Evolutionary conservation across 495 filamentous ascomycete genomes (phyloP), one percentile per base, ranked within the genome.

Genomic region (Tuber magnatum): DNA sequence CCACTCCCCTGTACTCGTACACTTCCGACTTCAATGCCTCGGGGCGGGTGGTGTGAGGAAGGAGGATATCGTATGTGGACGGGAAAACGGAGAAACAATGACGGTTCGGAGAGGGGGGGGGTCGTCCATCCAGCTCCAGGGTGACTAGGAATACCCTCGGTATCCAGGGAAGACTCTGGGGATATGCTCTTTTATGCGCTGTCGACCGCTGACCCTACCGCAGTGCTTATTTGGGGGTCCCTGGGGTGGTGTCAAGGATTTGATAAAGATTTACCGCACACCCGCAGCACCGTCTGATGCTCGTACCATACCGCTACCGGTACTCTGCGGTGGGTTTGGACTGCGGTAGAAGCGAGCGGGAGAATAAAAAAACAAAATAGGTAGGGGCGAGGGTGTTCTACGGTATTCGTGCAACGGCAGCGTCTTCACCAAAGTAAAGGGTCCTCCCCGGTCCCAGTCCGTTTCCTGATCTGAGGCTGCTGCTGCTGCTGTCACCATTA

Each of bases 371-470:
- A n/a, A 51, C 9, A 3, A 51, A 12, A 3, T 10, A 51, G n/a
- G 6, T n/a, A 51, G 9, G 12, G 22, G 46, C 14, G n/a, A 35
- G 56, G 14, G 32, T 65, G 14, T 35, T 20, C 56, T 16, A 22
- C 46, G 14, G 43, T 48, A 61, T 61, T 35, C 56, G 12, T 65
- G 56, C 28, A 18, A 65, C 14, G 28, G 6, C 28, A 35, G 1
- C 28, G 32, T 35, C 28, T 6, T 61, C n/a, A 61, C 35, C 32
- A 65, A 35, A 18, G 35, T 35, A 65, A 65, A 65, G 28, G 56
- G 56, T 65, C 56, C 56, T 65, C 16, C 28, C 56, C 56, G 35
- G 56, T 35, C 56, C 56, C 56, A 65, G 56, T 65, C 56, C 56
- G 28, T 65, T 65, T 65, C 9, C 56, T 65, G 28, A 65, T 65